Base-by-base conservation (phyloP, 1,284 basidiomycete genomes). In the Ceratobasidium sp. region DNA sequence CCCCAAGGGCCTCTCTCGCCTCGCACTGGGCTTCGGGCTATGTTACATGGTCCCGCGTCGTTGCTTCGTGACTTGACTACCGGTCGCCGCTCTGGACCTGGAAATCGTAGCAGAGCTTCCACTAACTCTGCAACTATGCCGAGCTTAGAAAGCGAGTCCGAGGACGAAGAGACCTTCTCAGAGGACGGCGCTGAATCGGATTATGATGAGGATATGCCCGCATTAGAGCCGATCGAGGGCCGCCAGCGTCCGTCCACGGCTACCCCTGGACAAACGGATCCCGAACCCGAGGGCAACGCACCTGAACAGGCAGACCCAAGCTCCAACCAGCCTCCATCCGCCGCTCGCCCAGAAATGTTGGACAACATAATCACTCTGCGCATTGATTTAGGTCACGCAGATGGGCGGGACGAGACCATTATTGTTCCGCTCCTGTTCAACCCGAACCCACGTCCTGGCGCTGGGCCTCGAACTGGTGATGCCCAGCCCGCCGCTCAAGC, bases 381-480 rank as follows among this genome's bases (percentile, higher is more conserved):
- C 6, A 75, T 75, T 46, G 71, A 75, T 53, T n/a, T 75, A 26
- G 71, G 58, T n/a, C 71, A 75, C 26, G 60, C 71, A 39, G 71
- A 75, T 20, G 71, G 71, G 28, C 40, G 60, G 20, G 71, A 75
- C 46, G 71, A 75, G 46, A 75, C 71, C 13, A 75, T 75, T 40
- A 75, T 75, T n/a, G 71, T 75, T 10, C 71, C 71, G 12, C 71
- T 75, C 15, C 39, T 75, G 26, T 75, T 75, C 60, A 75, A 75
- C 18, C 71, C 71, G 7, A 44, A 23, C 33, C 58, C 58, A 28
- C 71, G 60, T 10, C 3, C 28, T 72, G 53, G 23, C 13, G 46
- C 33, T 15, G 40, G 64, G 15, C 13, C 26, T n/a, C 58, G 40
- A 63, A 10, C 44, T 33, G 42, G 42, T 61, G 40, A 61, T 20